A percentile compares a stretch with the other conserved stretches of the same genome.
Conservation (phyloP, 2,329 filamentous ascomycete genomes). For the Monilinia laxa region DNA sequence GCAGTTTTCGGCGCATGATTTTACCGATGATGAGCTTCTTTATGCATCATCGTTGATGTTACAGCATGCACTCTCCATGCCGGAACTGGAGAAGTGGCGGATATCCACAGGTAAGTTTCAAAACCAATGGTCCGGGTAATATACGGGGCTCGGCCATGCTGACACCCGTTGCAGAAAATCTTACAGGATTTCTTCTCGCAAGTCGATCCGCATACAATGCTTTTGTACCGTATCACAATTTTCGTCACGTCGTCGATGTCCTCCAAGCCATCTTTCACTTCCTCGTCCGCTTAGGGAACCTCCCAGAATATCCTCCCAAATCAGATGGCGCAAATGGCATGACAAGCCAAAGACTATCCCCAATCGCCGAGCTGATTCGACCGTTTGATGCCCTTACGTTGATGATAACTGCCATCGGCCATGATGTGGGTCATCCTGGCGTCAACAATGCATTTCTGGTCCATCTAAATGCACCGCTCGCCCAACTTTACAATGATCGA, state of each 20-base stretch:
- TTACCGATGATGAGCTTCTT: conserved; percentile 85
- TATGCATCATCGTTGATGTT: conserved; percentile 86
- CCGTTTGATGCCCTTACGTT: conserved; percentile 88
- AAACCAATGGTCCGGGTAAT: conserved; percentile 36
- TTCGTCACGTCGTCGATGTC: conserved; percentile 94
- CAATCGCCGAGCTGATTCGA: conserved; percentile 72
- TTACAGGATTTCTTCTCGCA: conserved; percentile 82
- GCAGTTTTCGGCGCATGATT: conserved; percentile 87
- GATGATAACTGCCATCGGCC: conserved; percentile 92
- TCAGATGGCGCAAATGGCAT: conserved; percentile 2
- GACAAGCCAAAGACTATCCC: conserved; percentile 48
- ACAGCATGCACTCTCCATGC: conserved; percentile 79
- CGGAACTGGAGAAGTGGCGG: conserved; percentile 77
- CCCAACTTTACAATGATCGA: conserved; percentile 94
- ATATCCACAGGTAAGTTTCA: conserved; percentile 67
- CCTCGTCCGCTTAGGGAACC: conserved; percentile 73
- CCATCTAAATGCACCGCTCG: conserved; percentile 85
- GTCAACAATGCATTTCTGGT: conserved; percentile 98
- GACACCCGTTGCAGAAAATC: conserved; percentile 60
- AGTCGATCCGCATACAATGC: conserved; percentile 93
- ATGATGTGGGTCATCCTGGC: conserved; percentile 95
- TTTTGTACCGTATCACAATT: conserved; percentile 97
- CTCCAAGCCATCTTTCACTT: conserved; percentile 92
- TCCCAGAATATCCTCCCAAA: conserved; percentile 63
- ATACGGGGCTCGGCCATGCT: conserved; percentile 41